Evolutionary conservation across 805 yeast genomes (phyloP).

Genomic region (Yarrowia keelungensis): DNA sequence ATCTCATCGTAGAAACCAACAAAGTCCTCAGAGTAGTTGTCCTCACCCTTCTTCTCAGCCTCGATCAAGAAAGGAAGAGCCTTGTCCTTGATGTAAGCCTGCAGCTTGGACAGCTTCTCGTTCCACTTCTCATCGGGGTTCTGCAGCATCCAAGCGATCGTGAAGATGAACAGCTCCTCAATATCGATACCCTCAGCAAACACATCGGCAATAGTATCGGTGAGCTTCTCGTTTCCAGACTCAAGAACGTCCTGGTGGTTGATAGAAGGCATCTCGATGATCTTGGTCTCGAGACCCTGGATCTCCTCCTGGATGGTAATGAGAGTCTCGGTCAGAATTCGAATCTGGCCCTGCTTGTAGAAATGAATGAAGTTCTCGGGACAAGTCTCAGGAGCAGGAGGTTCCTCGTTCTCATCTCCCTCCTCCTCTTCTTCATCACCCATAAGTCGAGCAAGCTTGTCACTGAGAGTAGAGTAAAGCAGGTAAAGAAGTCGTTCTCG

Average conservation of each 20-base stretch:
- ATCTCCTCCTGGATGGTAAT: conserved; percentile 33
- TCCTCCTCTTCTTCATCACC: conserved; percentile 34
- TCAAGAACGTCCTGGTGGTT: conserved; percentile 27
- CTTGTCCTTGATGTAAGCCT: conserved; percentile 17
- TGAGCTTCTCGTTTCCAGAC: conserved; percentile 7
- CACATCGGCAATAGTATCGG: conserved; percentile 3
- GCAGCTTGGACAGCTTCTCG: conserved; percentile 10
- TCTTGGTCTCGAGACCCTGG: conserved; percentile 2
- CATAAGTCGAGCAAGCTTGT: conserved; percentile 32
- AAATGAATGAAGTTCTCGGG: conserved; percentile 30
- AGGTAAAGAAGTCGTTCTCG: conserved; percentile 31
- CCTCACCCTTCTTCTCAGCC: conserved; percentile 37
- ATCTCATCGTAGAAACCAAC: conserved; percentile 31
- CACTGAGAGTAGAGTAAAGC: conserved; percentile 29
- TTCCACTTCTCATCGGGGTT: conserved; percentile 29
- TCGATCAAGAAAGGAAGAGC: conserved; percentile 18
- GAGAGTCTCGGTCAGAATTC: conserved; percentile 29
- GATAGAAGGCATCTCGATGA: conserved; percentile 13
- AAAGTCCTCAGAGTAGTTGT: conserved; percentile 32
- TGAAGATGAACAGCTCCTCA: conserved; percentile 35
- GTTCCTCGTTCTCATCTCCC: conserved; percentile 17
- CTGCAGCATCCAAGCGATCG: conserved; percentile 32
- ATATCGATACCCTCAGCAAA: conserved; percentile 36
- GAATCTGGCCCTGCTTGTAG: conserved; percentile 37
- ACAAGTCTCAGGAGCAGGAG: conserved; percentile 7